Evolutionary conservation across 164 flowering plant genomes (phyloP).

Genomic region (Akebia trifoliata): DNA sequence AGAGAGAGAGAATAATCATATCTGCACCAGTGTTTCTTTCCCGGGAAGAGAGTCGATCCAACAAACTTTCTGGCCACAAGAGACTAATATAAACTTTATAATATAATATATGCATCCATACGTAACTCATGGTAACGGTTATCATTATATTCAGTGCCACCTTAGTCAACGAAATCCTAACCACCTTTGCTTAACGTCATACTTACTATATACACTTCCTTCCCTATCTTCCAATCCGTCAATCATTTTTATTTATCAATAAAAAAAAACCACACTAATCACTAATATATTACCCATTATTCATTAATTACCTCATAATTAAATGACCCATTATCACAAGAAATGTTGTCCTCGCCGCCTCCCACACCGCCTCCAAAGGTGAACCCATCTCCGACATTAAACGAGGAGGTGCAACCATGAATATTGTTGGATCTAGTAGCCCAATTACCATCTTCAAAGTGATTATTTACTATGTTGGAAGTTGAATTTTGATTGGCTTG

Average conservation of each 20-base stretch:
- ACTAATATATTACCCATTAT: too few relatives aligned
- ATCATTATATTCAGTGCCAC: constrained; percentile 44
- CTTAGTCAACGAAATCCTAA: constrained; percentile 73
- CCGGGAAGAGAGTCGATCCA: constrained; percentile 1
- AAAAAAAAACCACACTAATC: constrained; percentile 1
- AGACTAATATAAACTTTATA: constrained; percentile 1
- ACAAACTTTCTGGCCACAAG: constrained; percentile 11
- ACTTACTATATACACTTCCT: not conserved
- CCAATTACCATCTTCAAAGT: not conserved
- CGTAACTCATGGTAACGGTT: constrained; percentile 45
- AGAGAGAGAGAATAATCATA: too few relatives aligned
- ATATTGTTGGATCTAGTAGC: not conserved
- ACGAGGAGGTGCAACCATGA: not conserved
- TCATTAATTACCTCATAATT: constrained; percentile 7
- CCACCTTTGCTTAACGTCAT: constrained; percentile 26
- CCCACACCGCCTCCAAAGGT: not conserved
- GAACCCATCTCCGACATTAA: constrained; percentile 2
- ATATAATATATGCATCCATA: constrained; percentile 10
- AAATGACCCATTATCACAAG: too few relatives aligned
- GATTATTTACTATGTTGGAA: not conserved
- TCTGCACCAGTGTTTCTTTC: too few relatives aligned
- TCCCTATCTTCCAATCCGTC: not conserved
- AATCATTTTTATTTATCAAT: not conserved
- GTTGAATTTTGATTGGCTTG: constrained; percentile 27
- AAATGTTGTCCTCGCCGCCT: too few relatives aligned